Conservation (phyloP, 768 basidiomycete species). For the Trametes meyenii region DNA sequence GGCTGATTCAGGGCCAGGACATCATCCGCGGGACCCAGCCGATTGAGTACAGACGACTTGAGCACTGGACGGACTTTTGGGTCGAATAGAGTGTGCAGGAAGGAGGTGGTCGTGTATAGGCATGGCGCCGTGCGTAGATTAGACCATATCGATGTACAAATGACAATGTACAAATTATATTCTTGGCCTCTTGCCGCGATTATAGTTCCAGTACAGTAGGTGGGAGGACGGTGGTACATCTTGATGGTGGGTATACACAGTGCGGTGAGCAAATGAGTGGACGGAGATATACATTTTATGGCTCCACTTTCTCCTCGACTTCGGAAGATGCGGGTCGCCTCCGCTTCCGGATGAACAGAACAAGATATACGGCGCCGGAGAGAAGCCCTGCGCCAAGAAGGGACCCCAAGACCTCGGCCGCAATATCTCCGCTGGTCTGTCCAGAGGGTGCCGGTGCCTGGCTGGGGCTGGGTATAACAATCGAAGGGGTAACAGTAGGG, state of each 20-base stretch:
- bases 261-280: neutral
- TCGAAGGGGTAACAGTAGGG: slow-evolving; percentile 16
- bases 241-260: neutral
- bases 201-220: slow-evolving; percentile 1
- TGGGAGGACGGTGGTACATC: neutral
- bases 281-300: slow-evolving; percentile 3
- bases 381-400: slow-evolving; percentile 20
- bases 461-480: slow-evolving; percentile 13
- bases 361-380: neutral
- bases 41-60: slow-evolving; percentile 37
- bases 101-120: neutral
- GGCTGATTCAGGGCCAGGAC: slow-evolving; percentile 77
- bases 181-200: neutral
- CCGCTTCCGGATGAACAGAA: slow-evolving; percentile 6
- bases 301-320: slow-evolving; percentile 1
- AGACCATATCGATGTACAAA: neutral
- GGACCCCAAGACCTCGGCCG: slow-evolving; percentile 25
- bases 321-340: slow-evolving; percentile 10
- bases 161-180: slow-evolving; percentile 7
- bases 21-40: slow-evolving; percentile 53
- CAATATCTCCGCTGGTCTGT: slow-evolving; percentile 24
- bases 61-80: slow-evolving; percentile 42
- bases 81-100: slow-evolving; percentile 2
- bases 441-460: neutral
- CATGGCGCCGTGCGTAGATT: neutral